phyloP scores from a whole-genome alignment of 345 rosid genomes.

The Pugionium cornutum region DNA sequence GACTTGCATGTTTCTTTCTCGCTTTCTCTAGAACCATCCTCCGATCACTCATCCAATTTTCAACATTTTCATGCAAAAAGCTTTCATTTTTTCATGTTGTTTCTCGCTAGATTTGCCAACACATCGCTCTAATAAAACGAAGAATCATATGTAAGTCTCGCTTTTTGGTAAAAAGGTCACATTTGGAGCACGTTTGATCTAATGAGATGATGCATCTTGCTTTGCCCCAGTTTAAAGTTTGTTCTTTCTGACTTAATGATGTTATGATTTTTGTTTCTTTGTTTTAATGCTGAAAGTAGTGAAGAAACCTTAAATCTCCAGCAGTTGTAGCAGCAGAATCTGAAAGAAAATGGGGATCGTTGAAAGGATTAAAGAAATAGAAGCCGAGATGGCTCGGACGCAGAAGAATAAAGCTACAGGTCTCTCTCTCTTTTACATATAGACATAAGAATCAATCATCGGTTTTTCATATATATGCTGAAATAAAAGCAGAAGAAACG shows the following conservation, averaged over 20 bases:
- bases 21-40: conserved; percentile 40
- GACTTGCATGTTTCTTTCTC: not conserved
- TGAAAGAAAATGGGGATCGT: conserved; percentile 78
- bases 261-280: not conserved
- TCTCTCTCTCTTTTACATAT: conserved; percentile 26
- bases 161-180: too few relatives aligned
- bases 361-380: conserved; percentile 95
- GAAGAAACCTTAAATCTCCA: conserved; percentile 5
- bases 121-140: not conserved
- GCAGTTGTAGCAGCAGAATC: conserved; percentile 31
- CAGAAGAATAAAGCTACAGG: conserved; percentile 99
- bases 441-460: conserved; percentile 18
- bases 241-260: not conserved
- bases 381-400: conserved; percentile 99
- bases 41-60: conserved; percentile 4
- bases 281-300: conserved; percentile 10
- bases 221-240: conserved; percentile 8
- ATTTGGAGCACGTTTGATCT: not conserved
- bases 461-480: conserved; percentile 2
- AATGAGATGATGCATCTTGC: conserved; percentile 3
- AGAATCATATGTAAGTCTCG: not conserved
- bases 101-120: not conserved
- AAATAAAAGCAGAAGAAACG: not conserved
- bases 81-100: not conserved
- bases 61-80: conserved; percentile 5